phyloP scores from a whole-genome alignment of 176 grass and related monocot genomes.

The Poa annua region DNA sequence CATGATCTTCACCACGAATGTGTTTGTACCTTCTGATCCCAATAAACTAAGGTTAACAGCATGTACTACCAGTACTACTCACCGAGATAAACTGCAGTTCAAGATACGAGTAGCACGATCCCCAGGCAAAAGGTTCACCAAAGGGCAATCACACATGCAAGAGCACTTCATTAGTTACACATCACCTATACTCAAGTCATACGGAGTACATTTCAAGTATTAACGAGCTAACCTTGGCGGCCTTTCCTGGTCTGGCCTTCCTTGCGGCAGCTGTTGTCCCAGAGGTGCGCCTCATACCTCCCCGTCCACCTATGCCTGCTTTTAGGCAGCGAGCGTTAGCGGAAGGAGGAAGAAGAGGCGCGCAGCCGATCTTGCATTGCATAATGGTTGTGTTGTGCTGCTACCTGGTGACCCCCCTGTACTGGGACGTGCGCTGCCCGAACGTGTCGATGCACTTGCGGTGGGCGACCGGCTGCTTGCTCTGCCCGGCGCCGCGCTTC shows the following conservation, averaged over 20 bases:
- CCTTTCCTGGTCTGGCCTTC: constrained; percentile 98
- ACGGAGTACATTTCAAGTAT: background rate
- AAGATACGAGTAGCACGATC: constrained; percentile 2
- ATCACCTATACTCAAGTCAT: background rate
- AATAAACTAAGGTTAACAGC: background rate
- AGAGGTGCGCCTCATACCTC: constrained; percentile 98
- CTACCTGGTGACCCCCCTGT: constrained; percentile 93
- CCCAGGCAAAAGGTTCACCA: constrained; percentile 42
- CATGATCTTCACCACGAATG: background rate
- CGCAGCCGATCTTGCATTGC: background rate
- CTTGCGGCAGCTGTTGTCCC: constrained; percentile 99
- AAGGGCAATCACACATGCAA: constrained; percentile 15
- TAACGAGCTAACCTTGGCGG: constrained; percentile 69
- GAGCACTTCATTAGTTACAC: constrained; percentile 37
- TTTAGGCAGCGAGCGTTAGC: constrained; percentile 26
- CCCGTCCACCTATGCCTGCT: constrained; percentile 99
- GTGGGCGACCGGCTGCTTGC: constrained; percentile 81
- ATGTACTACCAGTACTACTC: constrained; percentile 14
- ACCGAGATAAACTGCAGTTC: constrained; percentile 96
- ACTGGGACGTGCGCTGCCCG: constrained; percentile 96
- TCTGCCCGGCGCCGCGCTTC: constrained; percentile 67
- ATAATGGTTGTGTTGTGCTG: background rate
- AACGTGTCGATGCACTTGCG: constrained; percentile 99
- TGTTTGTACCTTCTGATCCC: constrained; percentile 2
- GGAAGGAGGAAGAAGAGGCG: constrained; percentile 2